phyloP scores from a whole-genome alignment of 495 filamentous ascomycete genomes.

The Tuber microsphaerosporum region DNA sequence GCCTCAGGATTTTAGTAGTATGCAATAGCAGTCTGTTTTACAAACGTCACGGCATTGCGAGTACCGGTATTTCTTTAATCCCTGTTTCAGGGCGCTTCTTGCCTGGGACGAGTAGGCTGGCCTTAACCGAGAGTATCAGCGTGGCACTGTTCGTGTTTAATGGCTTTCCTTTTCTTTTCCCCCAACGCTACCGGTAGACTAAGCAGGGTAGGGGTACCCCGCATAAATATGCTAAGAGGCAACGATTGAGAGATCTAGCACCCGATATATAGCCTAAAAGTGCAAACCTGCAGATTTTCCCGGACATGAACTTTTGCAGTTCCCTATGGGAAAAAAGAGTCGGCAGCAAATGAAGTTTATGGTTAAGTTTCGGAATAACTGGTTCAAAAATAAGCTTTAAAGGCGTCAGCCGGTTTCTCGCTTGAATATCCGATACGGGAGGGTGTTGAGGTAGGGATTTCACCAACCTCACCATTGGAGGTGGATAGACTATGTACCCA shows the following conservation, averaged over 20 bases:
- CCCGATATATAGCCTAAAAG: background rate
- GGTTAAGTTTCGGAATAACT: constrained; percentile 11
- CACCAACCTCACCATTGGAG: background rate
- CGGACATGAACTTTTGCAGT: background rate
- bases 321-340: background rate
- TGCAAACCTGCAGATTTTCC: background rate
- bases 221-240: background rate
- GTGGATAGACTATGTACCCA: background rate
- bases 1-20: too few species aligned
- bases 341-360: constrained; percentile 5
- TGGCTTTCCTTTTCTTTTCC: background rate
- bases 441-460: background rate
- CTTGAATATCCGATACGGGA: constrained; percentile 8
- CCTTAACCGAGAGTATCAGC: background rate
- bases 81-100: too few species aligned
- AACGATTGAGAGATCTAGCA: background rate
- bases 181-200: background rate
- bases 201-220: background rate
- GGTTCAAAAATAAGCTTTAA: constrained; percentile 28
- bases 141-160: background rate
- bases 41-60: too few species aligned
- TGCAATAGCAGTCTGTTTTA: too few species aligned
- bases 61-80: too few species aligned
- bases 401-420: constrained; percentile 8
- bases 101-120: background rate